Base-by-base conservation (phyloP, 2,329 filamentous ascomycete genomes). In the Fonsecaea monophora region DNA sequence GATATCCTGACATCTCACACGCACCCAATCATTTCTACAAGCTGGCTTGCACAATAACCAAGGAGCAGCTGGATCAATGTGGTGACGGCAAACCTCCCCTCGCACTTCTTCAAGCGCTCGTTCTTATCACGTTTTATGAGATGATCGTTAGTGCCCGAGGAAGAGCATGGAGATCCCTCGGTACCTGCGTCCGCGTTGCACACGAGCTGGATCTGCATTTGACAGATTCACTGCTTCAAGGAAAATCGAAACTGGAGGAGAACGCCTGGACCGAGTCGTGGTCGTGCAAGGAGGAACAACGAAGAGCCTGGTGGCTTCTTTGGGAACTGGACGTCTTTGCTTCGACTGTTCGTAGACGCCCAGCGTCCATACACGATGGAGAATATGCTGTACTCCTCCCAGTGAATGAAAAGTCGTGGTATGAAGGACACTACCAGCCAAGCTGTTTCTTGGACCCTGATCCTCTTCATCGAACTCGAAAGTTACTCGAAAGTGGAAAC, bases 291-390 rank as follows among this genome's bases (percentile, higher is more conserved):
- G 60, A 63, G 34, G 60, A 63, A 38, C 60, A 37, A 25, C 50
- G 60, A 35, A 53, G 60, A 21, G 37, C 37, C 30, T 63, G 60
- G 60, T 63, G 60, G 60, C 38, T 45, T 10, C 37, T 63, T 37
- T 63, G 48, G 42, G 53, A 63, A 34, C 37, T 63, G 6, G 60
- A 63, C 40, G 55, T 63, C 15, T 63, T 63, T 38, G 60, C 40
- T 25, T 56, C 53, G 12, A 63, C 60, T 4, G 53, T 63, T 13
- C 60, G 53, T 10, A n/a, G 60, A 30, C 37, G 38, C 9, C 60
- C 60, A 25, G 25, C 60, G n/a, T 48, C 40, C n/a, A 63, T 63
- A 7, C 53, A 63, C 13, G 50, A 35, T 5, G 53, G 53, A 7
- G 60, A 56, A 37, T 18, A 63, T 55, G 60, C 50, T 5, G 42